These are phyloP conservation scores for Albatrellus ellisii DNA, from an alignment of 768 basidiomycete genomes.

Conservation along the genomic window DNA sequence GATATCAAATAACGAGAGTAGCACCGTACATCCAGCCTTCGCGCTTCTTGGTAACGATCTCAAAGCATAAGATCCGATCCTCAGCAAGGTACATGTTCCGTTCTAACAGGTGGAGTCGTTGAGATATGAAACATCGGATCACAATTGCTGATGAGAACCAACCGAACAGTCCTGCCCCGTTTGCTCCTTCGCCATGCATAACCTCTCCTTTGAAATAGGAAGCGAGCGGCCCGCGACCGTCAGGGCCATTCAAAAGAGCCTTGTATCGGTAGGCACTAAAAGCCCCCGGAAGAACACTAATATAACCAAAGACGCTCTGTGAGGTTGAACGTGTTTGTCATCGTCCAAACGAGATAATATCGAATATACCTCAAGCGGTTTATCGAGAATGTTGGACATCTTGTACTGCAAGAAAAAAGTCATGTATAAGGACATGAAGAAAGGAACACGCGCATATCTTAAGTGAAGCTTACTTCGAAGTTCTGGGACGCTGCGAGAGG, in stretches of 20 bases:
- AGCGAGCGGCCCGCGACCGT: constrained; percentile 82
- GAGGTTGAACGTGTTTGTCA: not conserved
- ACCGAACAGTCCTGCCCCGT: constrained; percentile 57
- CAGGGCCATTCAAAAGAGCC: constrained; percentile 73
- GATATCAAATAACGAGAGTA: not conserved
- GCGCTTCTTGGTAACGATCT: constrained; percentile 81
- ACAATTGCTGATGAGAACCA: too few relatives aligned
- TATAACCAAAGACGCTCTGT: constrained; percentile 75
- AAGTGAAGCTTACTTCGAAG: constrained; percentile 47
- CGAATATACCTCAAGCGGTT: constrained; percentile 69
- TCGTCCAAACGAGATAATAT: not conserved
- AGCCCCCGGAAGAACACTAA: constrained; percentile 81
- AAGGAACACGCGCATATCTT: too few relatives aligned
- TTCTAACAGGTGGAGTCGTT: too few relatives aligned
- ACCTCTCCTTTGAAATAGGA: constrained; percentile 91
- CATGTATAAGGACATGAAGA: not conserved
- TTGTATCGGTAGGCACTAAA: constrained; percentile 89
- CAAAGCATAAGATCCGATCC: constrained; percentile 86
- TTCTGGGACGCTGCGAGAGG: constrained; percentile 90
- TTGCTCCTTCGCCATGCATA: constrained; percentile 54
- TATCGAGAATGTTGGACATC: constrained; percentile 93
- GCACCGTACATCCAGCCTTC: constrained; percentile 69
- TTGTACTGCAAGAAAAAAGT: constrained; percentile 46
- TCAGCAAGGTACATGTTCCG: constrained; percentile 91
- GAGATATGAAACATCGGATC: too few relatives aligned